Evolutionary conservation across 2,329 filamentous ascomycete genomes (phyloP).

Genomic region (Colletotrichum zoysiae): DNA sequence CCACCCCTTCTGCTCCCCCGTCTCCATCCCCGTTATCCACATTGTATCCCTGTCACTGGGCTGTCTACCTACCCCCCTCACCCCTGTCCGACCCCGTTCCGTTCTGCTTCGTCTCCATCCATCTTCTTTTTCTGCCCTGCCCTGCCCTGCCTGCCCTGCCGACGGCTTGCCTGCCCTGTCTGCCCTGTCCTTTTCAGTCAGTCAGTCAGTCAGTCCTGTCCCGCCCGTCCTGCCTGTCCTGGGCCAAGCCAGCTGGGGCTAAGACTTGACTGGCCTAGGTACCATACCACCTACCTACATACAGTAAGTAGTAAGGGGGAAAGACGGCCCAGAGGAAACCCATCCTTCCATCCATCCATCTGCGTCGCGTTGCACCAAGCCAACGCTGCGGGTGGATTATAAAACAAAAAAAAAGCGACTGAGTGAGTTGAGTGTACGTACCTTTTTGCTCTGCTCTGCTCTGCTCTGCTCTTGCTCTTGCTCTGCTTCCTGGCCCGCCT

Average conservation of each 20-base stretch:
- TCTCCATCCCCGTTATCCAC: not conserved
- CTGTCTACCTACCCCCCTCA: not conserved
- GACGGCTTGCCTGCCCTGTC: constrained; percentile 6
- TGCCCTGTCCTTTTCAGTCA: not conserved
- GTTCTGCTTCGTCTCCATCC: constrained; percentile 8
- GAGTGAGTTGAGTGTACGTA: not conserved
- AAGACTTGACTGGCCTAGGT: not conserved
- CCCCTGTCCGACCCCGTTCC: constrained; percentile 1
- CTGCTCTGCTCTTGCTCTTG: no score
- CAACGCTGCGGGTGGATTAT: not conserved
- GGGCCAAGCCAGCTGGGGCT: not conserved
- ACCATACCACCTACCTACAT: no score
- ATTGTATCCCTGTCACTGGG: not conserved
- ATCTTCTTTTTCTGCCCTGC: constrained; percentile 12
- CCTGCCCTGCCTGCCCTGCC: constrained; percentile 11
- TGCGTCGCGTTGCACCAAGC: not conserved
- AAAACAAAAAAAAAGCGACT: not conserved
- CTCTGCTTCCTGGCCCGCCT: not conserved
- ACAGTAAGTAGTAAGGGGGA: no score
- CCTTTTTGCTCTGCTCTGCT: no score
- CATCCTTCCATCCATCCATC: not conserved
- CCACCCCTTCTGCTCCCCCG: not conserved
- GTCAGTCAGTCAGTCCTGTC: not conserved
- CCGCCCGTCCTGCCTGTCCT: not conserved
- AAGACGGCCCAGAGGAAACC: not conserved